phyloP scores from a whole-genome alignment of 2,329 filamentous ascomycete genomes.

The Waltergamsia citrina region DNA sequence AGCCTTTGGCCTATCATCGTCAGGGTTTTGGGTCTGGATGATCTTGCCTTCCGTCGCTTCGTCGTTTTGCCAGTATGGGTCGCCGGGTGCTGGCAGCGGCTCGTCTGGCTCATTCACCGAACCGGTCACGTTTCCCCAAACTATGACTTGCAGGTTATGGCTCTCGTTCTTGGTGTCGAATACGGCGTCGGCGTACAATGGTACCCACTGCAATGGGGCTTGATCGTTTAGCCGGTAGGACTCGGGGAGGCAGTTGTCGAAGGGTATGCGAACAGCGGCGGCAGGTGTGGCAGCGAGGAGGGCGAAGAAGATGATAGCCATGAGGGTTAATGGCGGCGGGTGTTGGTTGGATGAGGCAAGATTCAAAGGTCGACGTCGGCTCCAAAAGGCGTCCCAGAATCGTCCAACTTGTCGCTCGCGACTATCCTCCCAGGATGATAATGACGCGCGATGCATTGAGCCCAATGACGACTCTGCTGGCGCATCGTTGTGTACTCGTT shows the following conservation, averaged over 20 bases:
- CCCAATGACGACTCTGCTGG: too few relatives aligned
- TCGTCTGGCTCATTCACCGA: slow-evolving; percentile 41
- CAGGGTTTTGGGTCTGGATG: slow-evolving; percentile 43
- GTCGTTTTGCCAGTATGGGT: slow-evolving; percentile 52
- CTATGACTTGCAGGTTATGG: slow-evolving; percentile 63
- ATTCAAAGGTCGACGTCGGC: too few relatives aligned
- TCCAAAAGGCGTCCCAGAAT: too few relatives aligned
- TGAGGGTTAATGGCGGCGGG: neutral
- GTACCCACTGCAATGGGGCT: slow-evolving; percentile 67
- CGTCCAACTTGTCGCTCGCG: too few relatives aligned
- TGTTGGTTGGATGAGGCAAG: neutral
- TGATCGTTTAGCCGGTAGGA: slow-evolving; percentile 48
- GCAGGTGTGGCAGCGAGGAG: slow-evolving; percentile 30
- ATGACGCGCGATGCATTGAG: too few relatives aligned
- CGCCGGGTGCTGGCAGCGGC: slow-evolving; percentile 53
- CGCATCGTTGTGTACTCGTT: too few relatives aligned
- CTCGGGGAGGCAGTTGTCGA: slow-evolving; percentile 72
- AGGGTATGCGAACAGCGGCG: slow-evolving; percentile 60
- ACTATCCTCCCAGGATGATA: too few relatives aligned
- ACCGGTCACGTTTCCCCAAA: slow-evolving; percentile 89
- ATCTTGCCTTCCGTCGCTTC: slow-evolving; percentile 68
- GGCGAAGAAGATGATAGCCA: slow-evolving; percentile 20
- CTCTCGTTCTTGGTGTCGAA: slow-evolving; percentile 55
- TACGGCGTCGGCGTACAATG: slow-evolving; percentile 61
- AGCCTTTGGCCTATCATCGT: slow-evolving; percentile 38